phyloP scores from a whole-genome alignment of 2,329 filamentous ascomycete genomes.

The Coniochaeta prunicola region DNA sequence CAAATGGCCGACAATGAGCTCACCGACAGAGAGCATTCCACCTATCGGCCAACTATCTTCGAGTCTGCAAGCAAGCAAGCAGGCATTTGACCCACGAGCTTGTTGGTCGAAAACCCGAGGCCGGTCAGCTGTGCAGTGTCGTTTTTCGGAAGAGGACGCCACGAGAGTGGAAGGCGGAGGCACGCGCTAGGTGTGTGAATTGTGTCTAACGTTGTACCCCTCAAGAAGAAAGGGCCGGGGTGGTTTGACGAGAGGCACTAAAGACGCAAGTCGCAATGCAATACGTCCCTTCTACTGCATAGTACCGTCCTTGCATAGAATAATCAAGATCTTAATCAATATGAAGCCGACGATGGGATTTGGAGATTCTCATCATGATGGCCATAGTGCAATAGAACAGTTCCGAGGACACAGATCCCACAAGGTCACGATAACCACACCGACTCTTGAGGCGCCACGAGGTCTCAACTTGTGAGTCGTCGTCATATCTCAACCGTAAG shows the following conservation, averaged over 20 bases:
- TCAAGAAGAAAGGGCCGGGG: neutral
- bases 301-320: neutral
- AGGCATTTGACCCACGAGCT: neutral
- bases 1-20: neutral
- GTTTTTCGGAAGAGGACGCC: neutral
- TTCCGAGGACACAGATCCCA: neutral
- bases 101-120: neutral
- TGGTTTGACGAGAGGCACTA: slow-evolving; percentile 1
- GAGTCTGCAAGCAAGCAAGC: neutral
- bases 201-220: neutral
- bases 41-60: neutral
- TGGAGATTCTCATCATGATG: neutral
- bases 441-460: neutral
- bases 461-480: neutral
- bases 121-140: neutral
- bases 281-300: neutral
- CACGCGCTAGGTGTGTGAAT: neutral
- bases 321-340: neutral
- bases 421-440: neutral
- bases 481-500: neutral
- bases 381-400: neutral
- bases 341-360: neutral
- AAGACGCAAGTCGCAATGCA: neutral
- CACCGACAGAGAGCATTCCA: neutral
- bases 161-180: neutral